These are phyloP conservation scores for Hirschfeldia incana DNA, from an alignment of 345 rosid genomes.

Conservation along the genomic window DNA sequence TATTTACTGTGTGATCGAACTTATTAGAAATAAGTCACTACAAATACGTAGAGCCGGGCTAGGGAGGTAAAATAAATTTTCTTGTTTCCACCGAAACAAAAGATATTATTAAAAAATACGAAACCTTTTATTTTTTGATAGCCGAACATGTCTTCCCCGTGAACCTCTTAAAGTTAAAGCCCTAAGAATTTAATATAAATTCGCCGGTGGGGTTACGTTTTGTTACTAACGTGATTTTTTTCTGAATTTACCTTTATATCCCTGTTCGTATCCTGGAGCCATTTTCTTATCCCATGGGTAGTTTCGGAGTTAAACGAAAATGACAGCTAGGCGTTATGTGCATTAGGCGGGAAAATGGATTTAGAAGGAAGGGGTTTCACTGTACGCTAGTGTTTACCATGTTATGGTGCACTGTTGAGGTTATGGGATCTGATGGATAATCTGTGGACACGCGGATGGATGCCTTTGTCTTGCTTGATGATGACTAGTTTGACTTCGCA, in stretches of 20 bases:
- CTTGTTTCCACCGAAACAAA: conserved; percentile 26
- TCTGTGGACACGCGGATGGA: conserved; percentile 12
- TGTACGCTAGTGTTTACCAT: conserved; percentile 4
- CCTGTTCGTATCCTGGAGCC: conserved; percentile 22
- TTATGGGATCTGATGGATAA: conserved; percentile 13
- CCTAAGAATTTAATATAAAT: conserved; percentile 27
- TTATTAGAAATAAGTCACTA: not conserved
- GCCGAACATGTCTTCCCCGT: conserved; percentile 32
- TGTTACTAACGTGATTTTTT: conserved; percentile 27
- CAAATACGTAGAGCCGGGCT: conserved; percentile 23
- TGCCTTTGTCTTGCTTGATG: conserved; percentile 6
- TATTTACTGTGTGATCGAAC: not conserved
- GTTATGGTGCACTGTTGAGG: conserved; percentile 10
- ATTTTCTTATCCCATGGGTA: conserved; percentile 23
- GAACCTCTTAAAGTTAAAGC: conserved; percentile 30
- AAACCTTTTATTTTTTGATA: not conserved
- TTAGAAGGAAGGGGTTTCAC: not conserved
- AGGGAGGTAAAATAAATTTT: conserved; percentile 3
- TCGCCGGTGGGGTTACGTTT: conserved; percentile 47
- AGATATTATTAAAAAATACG: conserved; percentile 19
- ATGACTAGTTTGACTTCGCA: conserved; percentile 8
- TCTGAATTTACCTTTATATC: not conserved
- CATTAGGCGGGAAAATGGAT: conserved; percentile 37
- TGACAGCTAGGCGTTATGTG: conserved; percentile 39
- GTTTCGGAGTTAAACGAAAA: conserved; percentile 12